Percentiles rank a stretch among this genome's conserved stretches.
Evolutionary conservation across 2,329 filamentous ascomycete genomes (phyloP).

Genomic region (Aureobasidium lini): DNA sequence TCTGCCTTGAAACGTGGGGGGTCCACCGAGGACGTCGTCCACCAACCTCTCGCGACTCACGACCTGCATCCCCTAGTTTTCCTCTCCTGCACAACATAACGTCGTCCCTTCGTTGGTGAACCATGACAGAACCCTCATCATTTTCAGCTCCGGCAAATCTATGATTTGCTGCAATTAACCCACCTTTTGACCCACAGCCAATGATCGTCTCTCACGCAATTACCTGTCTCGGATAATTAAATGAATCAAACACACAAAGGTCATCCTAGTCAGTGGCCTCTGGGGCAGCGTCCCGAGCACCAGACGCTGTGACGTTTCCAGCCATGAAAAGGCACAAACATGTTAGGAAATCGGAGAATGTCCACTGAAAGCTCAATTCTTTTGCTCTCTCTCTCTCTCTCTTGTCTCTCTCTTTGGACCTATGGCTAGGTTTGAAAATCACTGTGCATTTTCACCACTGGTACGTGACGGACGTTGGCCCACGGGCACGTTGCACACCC

Average conservation of each 20-base stretch:
- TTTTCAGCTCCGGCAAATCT: neutral
- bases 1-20: constrained; percentile 7
- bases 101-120: neutral
- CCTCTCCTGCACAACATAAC: constrained; percentile 6
- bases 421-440: neutral
- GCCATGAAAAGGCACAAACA: neutral
- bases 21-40: neutral
- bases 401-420: neutral
- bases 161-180: neutral
- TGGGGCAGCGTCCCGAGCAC: no score
- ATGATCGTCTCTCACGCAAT: constrained; percentile 10
- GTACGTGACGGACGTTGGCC: no score
- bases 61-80: neutral
- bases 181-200: neutral
- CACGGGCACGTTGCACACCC: no score
- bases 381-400: no score
- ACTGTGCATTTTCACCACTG: neutral
- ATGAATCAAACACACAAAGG: neutral
- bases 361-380: neutral
- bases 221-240: neutral
- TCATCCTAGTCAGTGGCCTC: neutral
- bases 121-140: neutral
- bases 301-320: neutral
- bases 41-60: neutral
- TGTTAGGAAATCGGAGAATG: no score